Base-by-base conservation (phyloP, 495 filamentous ascomycete genomes). In the Cercophora scortea region DNA sequence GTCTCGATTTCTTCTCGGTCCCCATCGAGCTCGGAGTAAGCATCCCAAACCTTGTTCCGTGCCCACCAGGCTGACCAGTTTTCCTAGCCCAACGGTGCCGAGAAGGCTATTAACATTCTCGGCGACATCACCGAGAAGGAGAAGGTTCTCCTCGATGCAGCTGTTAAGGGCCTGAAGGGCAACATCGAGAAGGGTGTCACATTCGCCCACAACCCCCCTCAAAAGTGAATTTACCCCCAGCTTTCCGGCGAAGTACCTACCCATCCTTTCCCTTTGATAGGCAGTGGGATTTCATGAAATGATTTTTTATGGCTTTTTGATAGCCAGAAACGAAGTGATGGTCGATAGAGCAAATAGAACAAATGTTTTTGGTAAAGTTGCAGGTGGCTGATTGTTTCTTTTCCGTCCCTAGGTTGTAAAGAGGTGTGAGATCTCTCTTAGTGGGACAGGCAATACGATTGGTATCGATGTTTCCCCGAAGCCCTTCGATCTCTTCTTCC, bases 151-250 rank as follows among this genome's bases (percentile, higher is more conserved):
- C 83, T 98, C 51, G 80, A 88, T 58, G 81, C 78, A 56, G 82
- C 78, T 65, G 76, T 85, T 60, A 71, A 75, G 56, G 93, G 82
- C 49, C 78, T 98, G 33, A 87, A 89, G 79, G 84, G 80, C 75
- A 98, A 96, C 73, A 95, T 98, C 63, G 71, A 80, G 60, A 96
- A 96, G 81, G 93, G 93, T 61, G 74, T 96, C 59, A 83, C 86
- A 61, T 98, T 97, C 66, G 81, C 68, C 65, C 80, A 90, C 80
- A 90, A 85, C 77, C 82, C 90, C 47, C 59, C 63, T 42, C 59
- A 68, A 52, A 74, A 73, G 65, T 72, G 71, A 70, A 66, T 66
- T 52, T 17, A 35, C 17, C 38, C 48, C 48, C 53, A 12, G 6
- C 12, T 13, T 43, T 51, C 12, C 15, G 50, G 42, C 36, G 39